Evolutionary conservation across 1,284 basidiomycete species (phyloP).

Genomic region (Cystobasidiaceae sp.): DNA sequence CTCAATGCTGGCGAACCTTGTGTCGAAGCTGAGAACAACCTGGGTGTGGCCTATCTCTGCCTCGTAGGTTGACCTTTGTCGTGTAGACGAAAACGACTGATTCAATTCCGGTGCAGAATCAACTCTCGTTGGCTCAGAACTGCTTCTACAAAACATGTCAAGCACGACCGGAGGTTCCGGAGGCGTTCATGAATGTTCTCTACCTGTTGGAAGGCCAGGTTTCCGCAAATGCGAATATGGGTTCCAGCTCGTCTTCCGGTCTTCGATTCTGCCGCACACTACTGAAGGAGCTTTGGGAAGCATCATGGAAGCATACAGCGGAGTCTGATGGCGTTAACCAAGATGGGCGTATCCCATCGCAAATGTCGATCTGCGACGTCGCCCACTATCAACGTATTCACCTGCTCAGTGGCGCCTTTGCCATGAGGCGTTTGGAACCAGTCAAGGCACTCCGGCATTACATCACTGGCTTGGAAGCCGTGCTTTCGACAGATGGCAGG

Average conservation of each 20-base stretch:
- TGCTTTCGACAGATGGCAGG: not conserved
- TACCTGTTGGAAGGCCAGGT: not conserved
- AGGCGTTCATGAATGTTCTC: not conserved
- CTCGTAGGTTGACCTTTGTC: not conserved
- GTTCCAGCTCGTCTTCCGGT: not conserved
- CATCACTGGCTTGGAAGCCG: not conserved
- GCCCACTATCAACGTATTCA: not conserved
- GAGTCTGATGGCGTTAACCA: not conserved
- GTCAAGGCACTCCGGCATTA: not conserved
- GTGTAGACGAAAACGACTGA: not conserved
- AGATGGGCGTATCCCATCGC: not conserved
- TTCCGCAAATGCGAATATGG: too few relatives aligned
- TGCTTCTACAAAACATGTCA: not conserved
- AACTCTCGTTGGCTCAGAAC: not conserved
- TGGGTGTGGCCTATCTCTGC: not conserved
- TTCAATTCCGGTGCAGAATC: not conserved
- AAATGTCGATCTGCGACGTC: not conserved
- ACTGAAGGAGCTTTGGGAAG: not conserved
- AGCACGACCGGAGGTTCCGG: not conserved
- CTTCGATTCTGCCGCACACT: not conserved
- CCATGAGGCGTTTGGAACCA: not conserved
- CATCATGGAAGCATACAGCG: not conserved
- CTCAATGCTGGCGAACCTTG: not conserved
- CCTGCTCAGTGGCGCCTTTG: not conserved
- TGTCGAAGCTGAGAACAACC: slow-evolving; percentile 1